phyloP scores from a whole-genome alignment of 2,329 filamentous ascomycete genomes.

The Intubia oerlemansii region DNA sequence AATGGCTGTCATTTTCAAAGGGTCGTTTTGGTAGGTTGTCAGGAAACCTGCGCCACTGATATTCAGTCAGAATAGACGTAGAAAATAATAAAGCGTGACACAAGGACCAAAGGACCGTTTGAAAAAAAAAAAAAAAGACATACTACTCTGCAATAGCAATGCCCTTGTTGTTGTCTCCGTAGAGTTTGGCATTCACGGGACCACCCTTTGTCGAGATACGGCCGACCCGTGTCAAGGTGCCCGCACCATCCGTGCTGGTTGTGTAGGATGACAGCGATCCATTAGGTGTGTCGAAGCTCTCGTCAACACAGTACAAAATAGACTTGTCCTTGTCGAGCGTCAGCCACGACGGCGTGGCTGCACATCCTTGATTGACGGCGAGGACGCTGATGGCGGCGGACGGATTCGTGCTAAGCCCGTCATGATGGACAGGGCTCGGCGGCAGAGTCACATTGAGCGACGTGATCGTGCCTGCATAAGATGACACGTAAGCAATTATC shows the following conservation, averaged over 20 bases:
- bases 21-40: constrained; percentile 21
- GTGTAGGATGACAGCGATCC: constrained; percentile 24
- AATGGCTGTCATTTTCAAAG: constrained; percentile 15
- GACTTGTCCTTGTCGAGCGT: constrained; percentile 27
- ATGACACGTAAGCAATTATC: constrained; percentile 27
- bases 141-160: constrained; percentile 25
- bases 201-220: constrained; percentile 16
- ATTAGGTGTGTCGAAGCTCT: constrained; percentile 25
- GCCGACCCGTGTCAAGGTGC: constrained; percentile 18
- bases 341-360: constrained; percentile 36
- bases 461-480: constrained; percentile 25
- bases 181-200: constrained; percentile 22
- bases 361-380: constrained; percentile 24
- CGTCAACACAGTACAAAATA: constrained; percentile 37
- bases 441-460: constrained; percentile 21
- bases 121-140: no score
- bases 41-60: constrained; percentile 17
- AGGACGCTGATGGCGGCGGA: constrained; percentile 19
- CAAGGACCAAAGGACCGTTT: no score
- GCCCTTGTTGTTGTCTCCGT: constrained; percentile 18
- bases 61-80: no score
- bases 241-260: constrained; percentile 16
- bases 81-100: no score
- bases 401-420: no score
- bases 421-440: constrained; percentile 5